Evolutionary conservation across 768 basidiomycete species (phyloP).

Genomic region (Daedaleopsis nitida): DNA sequence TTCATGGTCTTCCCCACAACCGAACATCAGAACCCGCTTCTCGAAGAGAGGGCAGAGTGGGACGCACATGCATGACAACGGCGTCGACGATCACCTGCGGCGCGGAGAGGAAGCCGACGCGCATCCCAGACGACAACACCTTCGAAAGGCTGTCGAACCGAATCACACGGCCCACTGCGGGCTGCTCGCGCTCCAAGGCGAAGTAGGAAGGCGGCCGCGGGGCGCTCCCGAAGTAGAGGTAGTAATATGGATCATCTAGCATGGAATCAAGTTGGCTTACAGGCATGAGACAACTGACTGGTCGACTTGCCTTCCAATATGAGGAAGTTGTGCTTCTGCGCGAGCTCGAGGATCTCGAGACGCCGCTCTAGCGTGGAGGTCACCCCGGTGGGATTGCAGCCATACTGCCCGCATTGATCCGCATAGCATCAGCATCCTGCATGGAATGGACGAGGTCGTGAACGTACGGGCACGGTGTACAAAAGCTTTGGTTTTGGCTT

Average conservation of each 20-base stretch:
- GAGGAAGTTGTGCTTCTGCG: slow-evolving; percentile 72
- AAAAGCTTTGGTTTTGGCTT: slow-evolving; percentile 77
- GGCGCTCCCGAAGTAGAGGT: slow-evolving; percentile 69
- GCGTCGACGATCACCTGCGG: slow-evolving; percentile 66
- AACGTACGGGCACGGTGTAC: slow-evolving; percentile 74
- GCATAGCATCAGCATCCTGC: slow-evolving; percentile 6
- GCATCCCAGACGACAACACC: slow-evolving; percentile 73
- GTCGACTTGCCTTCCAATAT: slow-evolving; percentile 74
- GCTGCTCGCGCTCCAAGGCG: slow-evolving; percentile 67
- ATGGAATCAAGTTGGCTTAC: background rate
- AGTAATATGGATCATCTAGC: slow-evolving; percentile 79
- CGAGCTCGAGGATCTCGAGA: slow-evolving; percentile 69
- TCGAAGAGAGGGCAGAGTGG: slow-evolving; percentile 1
- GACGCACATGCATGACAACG: slow-evolving; percentile 70
- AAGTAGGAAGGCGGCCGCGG: slow-evolving; percentile 80
- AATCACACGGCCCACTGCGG: slow-evolving; percentile 74
- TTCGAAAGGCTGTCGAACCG: slow-evolving; percentile 93
- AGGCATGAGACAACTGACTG: slow-evolving; percentile 10
- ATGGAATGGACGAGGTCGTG: background rate
- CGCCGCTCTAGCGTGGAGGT: slow-evolving; percentile 73
- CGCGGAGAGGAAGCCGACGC: slow-evolving; percentile 81
- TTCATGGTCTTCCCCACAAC: slow-evolving; percentile 52
- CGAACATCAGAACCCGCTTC: background rate
- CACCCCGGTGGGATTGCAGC: slow-evolving; percentile 85
- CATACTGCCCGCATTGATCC: slow-evolving; percentile 49